Evolutionary conservation across 345 rosid genomes (phyloP).

Genomic region (Cardamine occulta): DNA sequence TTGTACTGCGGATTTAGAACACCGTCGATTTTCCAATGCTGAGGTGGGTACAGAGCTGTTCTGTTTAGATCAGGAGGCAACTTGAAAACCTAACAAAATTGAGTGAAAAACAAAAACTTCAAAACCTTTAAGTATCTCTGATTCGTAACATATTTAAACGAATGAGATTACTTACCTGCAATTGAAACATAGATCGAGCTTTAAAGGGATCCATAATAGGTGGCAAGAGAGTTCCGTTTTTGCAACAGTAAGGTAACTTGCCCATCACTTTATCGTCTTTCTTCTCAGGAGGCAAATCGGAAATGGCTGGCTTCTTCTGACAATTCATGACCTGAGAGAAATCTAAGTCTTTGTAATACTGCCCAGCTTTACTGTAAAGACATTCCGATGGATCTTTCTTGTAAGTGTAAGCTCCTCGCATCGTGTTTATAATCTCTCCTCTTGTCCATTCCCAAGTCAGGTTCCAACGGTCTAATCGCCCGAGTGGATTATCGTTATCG

Average conservation of each 20-base stretch:
- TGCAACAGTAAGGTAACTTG: constrained; percentile 77
- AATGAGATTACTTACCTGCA: constrained; percentile 49
- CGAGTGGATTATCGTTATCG: constrained; percentile 70
- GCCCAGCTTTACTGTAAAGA: constrained; percentile 67
- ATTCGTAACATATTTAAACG: not conserved
- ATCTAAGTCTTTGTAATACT: constrained; percentile 63
- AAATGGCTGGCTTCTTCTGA: constrained; percentile 62
- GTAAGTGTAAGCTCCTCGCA: constrained; percentile 85
- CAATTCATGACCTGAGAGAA: constrained; percentile 75
- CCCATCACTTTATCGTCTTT: constrained; percentile 65
- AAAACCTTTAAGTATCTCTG: not conserved
- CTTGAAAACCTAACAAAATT: constrained; percentile 48
- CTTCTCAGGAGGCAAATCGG: constrained; percentile 68
- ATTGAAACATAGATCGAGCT: constrained; percentile 70
- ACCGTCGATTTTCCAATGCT: constrained; percentile 72
- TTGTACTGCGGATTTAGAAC: constrained; percentile 65
- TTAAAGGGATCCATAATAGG: constrained; percentile 60
- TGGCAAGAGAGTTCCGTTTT: constrained; percentile 74
- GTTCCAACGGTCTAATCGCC: constrained; percentile 92
- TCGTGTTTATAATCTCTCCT: constrained; percentile 77
- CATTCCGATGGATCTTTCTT: constrained; percentile 59
- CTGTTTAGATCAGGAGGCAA: constrained; percentile 69
- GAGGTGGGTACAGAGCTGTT: constrained; percentile 77
- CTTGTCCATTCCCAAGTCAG: constrained; percentile 94
- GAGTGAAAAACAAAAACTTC: not conserved